Evolutionary conservation across 129 eudicot species (phyloP), one percentile per base, ranked within the genome.

Genomic region (Pulicaria dysenterica): DNA sequence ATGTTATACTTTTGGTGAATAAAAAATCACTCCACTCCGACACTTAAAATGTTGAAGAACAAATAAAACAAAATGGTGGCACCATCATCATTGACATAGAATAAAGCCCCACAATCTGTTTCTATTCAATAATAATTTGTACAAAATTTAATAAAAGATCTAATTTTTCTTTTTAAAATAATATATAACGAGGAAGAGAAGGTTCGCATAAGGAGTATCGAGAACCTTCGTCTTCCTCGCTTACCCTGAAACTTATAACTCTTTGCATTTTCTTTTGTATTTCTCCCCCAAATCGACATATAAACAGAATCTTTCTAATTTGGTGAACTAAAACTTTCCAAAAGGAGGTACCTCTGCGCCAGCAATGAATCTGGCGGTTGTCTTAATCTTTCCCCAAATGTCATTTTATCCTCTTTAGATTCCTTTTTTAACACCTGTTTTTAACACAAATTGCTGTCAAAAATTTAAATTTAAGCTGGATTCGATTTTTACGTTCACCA

Each of bases 191-290:
- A 53, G 34, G 10, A 40, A 60, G 53, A 59, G 79, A 72, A 58
- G 81, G 80, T 73, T 75, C 73, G 17, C 79, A 40, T 51, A 36
- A 42, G 64, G 5, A 61, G 66, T 41, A 39, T 86, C 96, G 83
- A 79, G 90, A 88, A 88, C 79, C 38, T 86, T 91, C 95, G 79
- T 73, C 76, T 15, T 74, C 61, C 66, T 65, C n/a, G n/a, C 67
- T 46, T 45, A 46, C 44, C 51, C 64, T 42, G 36, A 80, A 68
- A 24, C 67, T 64, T 40, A 3, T 24, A 37, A 59, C 61, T 24
- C 31, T 24, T 57, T 45, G 50, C 7, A 19, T 11, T 54, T 63
- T 63, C 49, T 19, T 12, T 7, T 42, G 15, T 57, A 39, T 53
- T 15, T 46, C 9, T 58, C 13, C 54, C 72, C 57, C 54, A 70